phyloP scores from a whole-genome alignment of 139 green algal genomes.

The Gonium pectorale region DNA sequence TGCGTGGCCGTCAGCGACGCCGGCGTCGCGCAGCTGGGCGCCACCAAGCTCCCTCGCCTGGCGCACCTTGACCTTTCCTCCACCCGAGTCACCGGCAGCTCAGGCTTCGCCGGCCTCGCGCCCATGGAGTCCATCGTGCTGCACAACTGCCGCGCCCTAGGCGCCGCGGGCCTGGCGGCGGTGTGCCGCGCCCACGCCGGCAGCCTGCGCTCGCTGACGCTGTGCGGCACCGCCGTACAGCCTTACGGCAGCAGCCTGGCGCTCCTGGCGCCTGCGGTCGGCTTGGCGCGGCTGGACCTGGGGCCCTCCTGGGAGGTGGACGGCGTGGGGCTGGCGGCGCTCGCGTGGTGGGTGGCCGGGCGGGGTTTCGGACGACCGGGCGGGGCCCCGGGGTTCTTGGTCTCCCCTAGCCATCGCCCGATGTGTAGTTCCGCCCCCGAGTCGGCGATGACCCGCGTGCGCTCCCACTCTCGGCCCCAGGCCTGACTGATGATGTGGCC shows the following conservation, averaged over 20 bases:
- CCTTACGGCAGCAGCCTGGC: slow-evolving; percentile 5
- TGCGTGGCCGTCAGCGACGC: slow-evolving; percentile 13
- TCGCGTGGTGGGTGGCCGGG: slow-evolving; percentile 7
- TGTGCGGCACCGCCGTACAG: slow-evolving; percentile 22
- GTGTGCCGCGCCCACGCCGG: neutral
- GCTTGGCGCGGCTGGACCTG: slow-evolving; percentile 20
- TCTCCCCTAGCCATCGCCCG: too few species aligned
- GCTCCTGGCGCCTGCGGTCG: neutral
- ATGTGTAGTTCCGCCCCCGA: too few species aligned
- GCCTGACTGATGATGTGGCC: too few species aligned
- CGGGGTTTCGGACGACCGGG: too few species aligned
- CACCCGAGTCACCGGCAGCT: slow-evolving; percentile 16
- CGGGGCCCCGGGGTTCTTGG: too few species aligned
- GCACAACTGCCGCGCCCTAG: neutral
- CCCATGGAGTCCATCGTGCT: neutral
- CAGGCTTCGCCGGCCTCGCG: neutral
- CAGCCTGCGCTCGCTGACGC: neutral
- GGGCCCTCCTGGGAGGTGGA: slow-evolving; percentile 19
- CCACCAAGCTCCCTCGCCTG: neutral
- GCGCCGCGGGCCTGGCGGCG: neutral
- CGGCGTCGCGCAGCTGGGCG: neutral
- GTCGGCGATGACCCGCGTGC: too few species aligned
- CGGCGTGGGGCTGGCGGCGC: neutral
- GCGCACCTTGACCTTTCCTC: slow-evolving; percentile 1
- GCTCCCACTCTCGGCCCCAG: neutral